Evolutionary conservation across 2,329 filamentous ascomycete species (phyloP).

Genomic region (Boeremia exigua): DNA sequence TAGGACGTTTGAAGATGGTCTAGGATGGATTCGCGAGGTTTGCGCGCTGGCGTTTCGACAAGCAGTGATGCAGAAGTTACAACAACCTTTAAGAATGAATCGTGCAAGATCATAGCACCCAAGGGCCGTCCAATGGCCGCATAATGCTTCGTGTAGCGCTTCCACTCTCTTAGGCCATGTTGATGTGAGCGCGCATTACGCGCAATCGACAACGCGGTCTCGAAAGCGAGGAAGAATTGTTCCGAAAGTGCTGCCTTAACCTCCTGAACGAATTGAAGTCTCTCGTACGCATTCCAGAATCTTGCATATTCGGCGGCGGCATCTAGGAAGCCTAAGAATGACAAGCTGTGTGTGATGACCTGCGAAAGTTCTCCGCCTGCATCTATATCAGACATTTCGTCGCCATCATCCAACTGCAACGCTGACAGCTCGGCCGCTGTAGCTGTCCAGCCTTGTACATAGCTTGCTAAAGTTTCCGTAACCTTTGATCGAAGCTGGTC

Average conservation of each 20-base stretch:
- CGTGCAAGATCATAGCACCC: conserved; percentile 88
- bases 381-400: conserved; percentile 57
- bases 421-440: conserved; percentile 64
- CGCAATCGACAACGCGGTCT: conserved; percentile 88
- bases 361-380: conserved; percentile 62
- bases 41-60: conserved; percentile 63
- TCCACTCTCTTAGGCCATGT: conserved; percentile 80
- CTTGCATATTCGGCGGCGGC: conserved; percentile 77
- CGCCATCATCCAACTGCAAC: conserved; percentile 59
- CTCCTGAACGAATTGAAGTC: conserved; percentile 73
- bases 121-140: conserved; percentile 78
- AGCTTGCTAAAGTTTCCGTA: conserved; percentile 70
- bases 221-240: conserved; percentile 81
- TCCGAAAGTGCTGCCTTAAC: conserved; percentile 80
- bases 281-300: conserved; percentile 80
- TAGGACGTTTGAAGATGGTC: conserved; percentile 63
- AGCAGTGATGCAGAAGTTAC: conserved; percentile 79
- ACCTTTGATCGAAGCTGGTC: conserved; percentile 70
- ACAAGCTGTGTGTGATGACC: conserved; percentile 79
- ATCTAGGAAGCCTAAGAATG: conserved; percentile 88
- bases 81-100: conserved; percentile 85
- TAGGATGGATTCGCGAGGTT: conserved; percentile 70
- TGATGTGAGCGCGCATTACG: conserved; percentile 76
- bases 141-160: conserved; percentile 83
- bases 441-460: conserved; percentile 72